Percentiles rank a stretch among this genome's conserved stretches.
Evolutionary conservation across 1,284 basidiomycete species (phyloP).

Genomic region (Trichosporon sp.): DNA sequence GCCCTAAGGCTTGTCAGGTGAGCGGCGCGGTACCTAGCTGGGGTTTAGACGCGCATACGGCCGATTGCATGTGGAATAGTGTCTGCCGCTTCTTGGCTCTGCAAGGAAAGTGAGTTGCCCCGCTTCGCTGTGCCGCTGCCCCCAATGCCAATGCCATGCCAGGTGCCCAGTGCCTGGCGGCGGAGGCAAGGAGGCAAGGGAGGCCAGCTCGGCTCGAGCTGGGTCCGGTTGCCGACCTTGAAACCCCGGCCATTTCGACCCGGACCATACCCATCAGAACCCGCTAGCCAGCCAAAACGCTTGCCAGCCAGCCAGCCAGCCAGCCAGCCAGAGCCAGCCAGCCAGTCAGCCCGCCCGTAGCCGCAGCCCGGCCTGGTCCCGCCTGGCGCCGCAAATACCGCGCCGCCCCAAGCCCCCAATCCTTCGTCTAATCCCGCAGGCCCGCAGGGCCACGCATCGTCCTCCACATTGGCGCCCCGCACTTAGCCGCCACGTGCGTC

Average conservation of each 20-base stretch:
- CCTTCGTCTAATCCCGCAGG: not conserved
- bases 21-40: not conserved
- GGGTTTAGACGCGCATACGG: constrained; percentile 3
- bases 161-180: not conserved
- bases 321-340: not conserved
- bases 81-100: not conserved
- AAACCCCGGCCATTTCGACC: not conserved
- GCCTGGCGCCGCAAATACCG: not conserved
- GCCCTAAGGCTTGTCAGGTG: not conserved
- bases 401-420: not conserved
- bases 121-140: not conserved
- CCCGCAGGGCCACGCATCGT: not conserved
- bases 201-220: not conserved
- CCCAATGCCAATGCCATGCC: too few relatives aligned
- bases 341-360: not conserved
- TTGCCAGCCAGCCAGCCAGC: not conserved
- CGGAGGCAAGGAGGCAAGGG: not conserved
- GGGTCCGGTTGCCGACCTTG: not conserved
- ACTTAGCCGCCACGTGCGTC: not conserved
- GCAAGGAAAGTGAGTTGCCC: not conserved
- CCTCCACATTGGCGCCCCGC: not conserved
- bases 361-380: too few relatives aligned
- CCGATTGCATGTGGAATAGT: not conserved
- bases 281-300: not conserved
- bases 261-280: not conserved